Evolutionary conservation across 2,329 filamentous ascomycete genomes (phyloP).

Genomic region (Epichloe amarillans): DNA sequence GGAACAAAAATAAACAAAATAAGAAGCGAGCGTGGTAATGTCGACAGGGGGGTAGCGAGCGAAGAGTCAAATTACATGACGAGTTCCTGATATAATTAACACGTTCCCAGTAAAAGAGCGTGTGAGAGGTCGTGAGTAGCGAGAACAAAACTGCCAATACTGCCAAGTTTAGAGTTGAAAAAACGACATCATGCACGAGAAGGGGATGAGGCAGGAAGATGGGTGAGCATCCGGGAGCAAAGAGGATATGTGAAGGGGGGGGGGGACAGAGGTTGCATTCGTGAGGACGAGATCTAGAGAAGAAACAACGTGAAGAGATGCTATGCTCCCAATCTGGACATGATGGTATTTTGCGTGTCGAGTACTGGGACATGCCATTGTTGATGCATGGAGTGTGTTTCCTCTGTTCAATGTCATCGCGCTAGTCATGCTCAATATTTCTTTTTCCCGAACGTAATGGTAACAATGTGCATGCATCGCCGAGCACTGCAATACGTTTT

Average conservation of each 20-base stretch:
- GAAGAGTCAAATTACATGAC: not conserved
- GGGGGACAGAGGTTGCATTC: not conserved
- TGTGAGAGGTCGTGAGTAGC: not conserved
- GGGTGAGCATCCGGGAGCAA: not conserved
- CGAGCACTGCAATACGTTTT: not conserved
- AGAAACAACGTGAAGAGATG: not conserved
- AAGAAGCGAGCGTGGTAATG: not conserved
- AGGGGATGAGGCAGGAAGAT: not conserved
- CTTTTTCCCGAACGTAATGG: not conserved
- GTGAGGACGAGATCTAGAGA: not conserved
- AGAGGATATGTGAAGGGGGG: not conserved
- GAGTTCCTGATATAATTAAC: too few species aligned
- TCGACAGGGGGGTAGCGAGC: not conserved
- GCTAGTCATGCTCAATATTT: not conserved
- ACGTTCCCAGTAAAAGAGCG: not conserved
- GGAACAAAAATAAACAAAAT: not conserved
- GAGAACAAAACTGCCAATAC: not conserved
- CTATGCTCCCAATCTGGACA: not conserved
- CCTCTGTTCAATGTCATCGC: not conserved
- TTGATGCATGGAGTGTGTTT: not conserved
- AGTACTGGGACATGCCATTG: slow-evolving; percentile 1
- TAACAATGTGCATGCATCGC: not conserved
- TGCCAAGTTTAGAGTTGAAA: not conserved
- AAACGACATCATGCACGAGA: not conserved
- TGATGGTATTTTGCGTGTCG: not conserved